Base-by-base conservation (phyloP, 805 yeast genomes). In the Lachancea cidri region DNA sequence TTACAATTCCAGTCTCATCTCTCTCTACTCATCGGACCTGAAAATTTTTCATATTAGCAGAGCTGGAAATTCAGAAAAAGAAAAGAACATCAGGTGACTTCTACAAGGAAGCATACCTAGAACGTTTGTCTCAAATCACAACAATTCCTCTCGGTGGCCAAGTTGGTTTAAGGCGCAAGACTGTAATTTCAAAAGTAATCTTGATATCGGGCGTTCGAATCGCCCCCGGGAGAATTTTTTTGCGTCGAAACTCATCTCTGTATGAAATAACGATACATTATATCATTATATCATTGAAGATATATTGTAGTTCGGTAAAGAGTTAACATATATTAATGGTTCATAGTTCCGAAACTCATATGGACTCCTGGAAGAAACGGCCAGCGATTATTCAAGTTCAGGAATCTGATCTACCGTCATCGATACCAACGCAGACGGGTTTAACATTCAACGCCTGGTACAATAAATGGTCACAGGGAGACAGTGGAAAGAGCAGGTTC, bases 381-480 rank as follows among this genome's bases (percentile, higher is more conserved):
- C 73, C 87, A 0, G 96, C 96, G 0, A 66, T 93, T 22, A 67
- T 79, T 2, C 96, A 87, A 55, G 77, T 85, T 1, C 81, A 79
- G 42, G 83, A 86, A 1, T 71, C 73, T 0, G 66, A 67, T 4
- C 60, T 79, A 13, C 68, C 79, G 0, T 66, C 75, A 2, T 71
- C 73, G 15, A 73, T 76, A 35, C 95, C 95, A 0, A 81, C 86
- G 4, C 95, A 85, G 49, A 74, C 83, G 0, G 96, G 96, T 0
- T 76, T 79, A 5, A 77, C 79, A 0, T 89, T 83, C 67, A 89
- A 89, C 54, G 72, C 86, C 13, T 89, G 97, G 97, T 89, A 77
- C 60, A 70, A 82, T 42, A 83, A 82, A 60, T 89, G 96, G 96
- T 78, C 93, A 5, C 77, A 77, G 24, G 60, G 65, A 17, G 60